A percentile compares a stretch with the other conserved stretches of the same genome.
phyloP scores from a whole-genome alignment of 108 stramenopile genomes.

The Hondaea fermentalgiana region DNA sequence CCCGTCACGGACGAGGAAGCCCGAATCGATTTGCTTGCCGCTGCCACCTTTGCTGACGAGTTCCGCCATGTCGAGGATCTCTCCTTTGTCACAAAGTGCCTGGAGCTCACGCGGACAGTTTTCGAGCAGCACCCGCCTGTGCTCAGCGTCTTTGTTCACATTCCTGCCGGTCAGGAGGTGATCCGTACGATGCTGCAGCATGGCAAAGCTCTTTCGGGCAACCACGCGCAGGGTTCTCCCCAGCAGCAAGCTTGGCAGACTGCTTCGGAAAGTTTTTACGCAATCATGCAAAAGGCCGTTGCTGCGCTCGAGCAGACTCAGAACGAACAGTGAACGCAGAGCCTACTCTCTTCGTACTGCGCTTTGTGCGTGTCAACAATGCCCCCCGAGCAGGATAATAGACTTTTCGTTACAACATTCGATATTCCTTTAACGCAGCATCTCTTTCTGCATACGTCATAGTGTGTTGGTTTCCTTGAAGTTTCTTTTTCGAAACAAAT shows the following conservation, averaged over 20 bases:
- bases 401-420: too few relatives aligned
- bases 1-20: background rate
- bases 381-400: background rate
- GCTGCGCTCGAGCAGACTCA: background rate
- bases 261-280: background rate
- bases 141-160: slow-evolving; percentile 10
- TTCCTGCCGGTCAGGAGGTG: slow-evolving; percentile 8
- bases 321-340: background rate
- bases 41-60: slow-evolving; percentile 5
- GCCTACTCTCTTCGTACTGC: background rate
- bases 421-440: too few relatives aligned
- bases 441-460: too few relatives aligned
- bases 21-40: background rate
- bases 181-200: background rate
- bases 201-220: background rate
- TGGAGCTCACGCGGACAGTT: background rate
- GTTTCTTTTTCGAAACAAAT: too few relatives aligned
- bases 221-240: background rate
- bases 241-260: background rate
- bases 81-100: background rate
- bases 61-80: background rate
- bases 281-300: background rate
- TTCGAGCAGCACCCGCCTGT: background rate
- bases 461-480: too few relatives aligned
- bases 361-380: background rate